phyloP scores from a whole-genome alignment of 306 rosid species.

The Quercus mongolica region DNA sequence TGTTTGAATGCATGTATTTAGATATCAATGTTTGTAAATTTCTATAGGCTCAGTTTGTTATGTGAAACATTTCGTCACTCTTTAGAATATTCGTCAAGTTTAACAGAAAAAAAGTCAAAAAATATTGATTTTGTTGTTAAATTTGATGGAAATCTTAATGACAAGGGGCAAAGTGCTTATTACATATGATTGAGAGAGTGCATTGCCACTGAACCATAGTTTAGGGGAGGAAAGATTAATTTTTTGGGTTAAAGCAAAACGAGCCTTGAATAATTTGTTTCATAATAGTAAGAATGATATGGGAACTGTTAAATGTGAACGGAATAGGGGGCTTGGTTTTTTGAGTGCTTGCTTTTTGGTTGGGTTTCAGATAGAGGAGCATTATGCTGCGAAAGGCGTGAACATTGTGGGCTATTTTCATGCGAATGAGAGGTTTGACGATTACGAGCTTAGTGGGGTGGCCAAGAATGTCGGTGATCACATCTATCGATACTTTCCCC shows the following conservation, averaged over 20 bases:
- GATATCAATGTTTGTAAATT: too few relatives aligned
- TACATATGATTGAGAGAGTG: too few relatives aligned
- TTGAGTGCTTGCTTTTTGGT: neutral
- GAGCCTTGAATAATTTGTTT: neutral
- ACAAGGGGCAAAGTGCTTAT: too few relatives aligned
- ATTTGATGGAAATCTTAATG: too few relatives aligned
- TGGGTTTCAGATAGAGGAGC: constrained; percentile 74
- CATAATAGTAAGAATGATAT: neutral
- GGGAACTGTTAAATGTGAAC: neutral
- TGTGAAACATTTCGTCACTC: too few relatives aligned
- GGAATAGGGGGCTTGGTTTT: neutral
- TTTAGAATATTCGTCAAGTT: too few relatives aligned
- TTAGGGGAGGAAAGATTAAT: neutral
- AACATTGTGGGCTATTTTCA: constrained; percentile 86
- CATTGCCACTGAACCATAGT: too few relatives aligned
- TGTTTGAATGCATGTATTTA: too few relatives aligned
- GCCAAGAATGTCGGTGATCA: constrained; percentile 91
- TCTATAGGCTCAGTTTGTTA: too few relatives aligned
- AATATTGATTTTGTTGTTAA: too few relatives aligned
- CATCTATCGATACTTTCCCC: constrained; percentile 77
- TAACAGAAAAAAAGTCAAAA: too few relatives aligned
- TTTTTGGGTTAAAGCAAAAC: neutral
- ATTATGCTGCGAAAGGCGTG: constrained; percentile 64
- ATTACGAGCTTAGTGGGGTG: constrained; percentile 64
- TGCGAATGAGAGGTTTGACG: constrained; percentile 96